Conservation (phyloP, 176 grass and related monocot genomes). For the Oropetium thomaeum region DNA sequence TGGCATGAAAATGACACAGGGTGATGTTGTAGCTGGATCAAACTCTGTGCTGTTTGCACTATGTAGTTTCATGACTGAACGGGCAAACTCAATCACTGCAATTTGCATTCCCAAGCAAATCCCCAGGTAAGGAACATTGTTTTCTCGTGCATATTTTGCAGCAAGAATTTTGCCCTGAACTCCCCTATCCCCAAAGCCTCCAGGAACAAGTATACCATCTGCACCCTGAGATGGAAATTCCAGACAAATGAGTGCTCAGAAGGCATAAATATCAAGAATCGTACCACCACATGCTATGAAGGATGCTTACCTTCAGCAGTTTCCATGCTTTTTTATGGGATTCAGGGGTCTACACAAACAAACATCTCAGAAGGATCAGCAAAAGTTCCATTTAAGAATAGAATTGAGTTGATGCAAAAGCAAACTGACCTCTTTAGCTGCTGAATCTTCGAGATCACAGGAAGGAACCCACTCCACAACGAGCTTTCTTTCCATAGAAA, state of each 20-base stretch:
- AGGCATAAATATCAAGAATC: constrained; percentile 3
- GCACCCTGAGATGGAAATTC: constrained; percentile 57
- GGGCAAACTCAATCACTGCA: constrained; percentile 86
- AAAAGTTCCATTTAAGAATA: constrained; percentile 16
- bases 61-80: constrained; percentile 72
- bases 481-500: constrained; percentile 79
- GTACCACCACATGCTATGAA: constrained; percentile 27
- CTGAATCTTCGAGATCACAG: constrained; percentile 80
- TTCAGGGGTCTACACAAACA: constrained; percentile 65
- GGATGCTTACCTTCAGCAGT: constrained; percentile 68
- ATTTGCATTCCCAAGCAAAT: constrained; percentile 99
- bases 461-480: constrained; percentile 87
- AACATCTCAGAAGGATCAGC: constrained; percentile 24
- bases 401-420: constrained; percentile 25
- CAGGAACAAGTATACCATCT: constrained; percentile 88
- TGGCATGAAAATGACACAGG: constrained; percentile 92
- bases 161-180: constrained; percentile 94
- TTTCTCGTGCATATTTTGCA: constrained; percentile 91
- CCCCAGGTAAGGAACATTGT: constrained; percentile 81
- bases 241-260: constrained; percentile 11
- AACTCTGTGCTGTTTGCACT: constrained; percentile 91
- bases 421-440: constrained; percentile 64
- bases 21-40: constrained; percentile 59
- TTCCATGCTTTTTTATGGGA: constrained; percentile 80
- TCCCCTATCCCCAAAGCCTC: constrained; percentile 92